phyloP scores from a whole-genome alignment of 148 eudicot species.

The Fagopyrum tataricum region DNA sequence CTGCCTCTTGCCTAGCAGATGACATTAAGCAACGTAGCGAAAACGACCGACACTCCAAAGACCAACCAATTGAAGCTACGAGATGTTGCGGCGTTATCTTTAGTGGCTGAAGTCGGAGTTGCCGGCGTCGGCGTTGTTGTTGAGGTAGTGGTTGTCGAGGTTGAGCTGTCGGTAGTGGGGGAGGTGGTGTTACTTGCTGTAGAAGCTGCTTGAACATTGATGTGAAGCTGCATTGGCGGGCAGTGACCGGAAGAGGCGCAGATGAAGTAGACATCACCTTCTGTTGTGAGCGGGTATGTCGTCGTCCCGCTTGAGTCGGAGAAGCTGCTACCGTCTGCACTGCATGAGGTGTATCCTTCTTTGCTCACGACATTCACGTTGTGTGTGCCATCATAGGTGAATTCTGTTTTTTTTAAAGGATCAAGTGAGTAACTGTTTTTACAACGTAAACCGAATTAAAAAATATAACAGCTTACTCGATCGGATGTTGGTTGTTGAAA shows the following conservation, averaged over 20 bases:
- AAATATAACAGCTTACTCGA: too few relatives aligned
- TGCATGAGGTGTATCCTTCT: constrained; percentile 28
- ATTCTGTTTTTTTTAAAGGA: background rate
- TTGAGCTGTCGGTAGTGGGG: background rate
- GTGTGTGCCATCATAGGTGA: background rate
- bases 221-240: constrained; percentile 26
- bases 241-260: constrained; percentile 39
- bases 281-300: constrained; percentile 14
- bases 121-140: background rate
- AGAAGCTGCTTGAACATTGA: constrained; percentile 21
- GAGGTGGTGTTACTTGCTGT: constrained; percentile 5
- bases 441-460: too few relatives aligned
- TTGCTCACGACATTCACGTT: background rate
- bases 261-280: constrained; percentile 36
- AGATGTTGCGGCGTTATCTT: constrained; percentile 11
- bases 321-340: constrained; percentile 14
- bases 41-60: constrained; percentile 18
- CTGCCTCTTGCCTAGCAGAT: constrained; percentile 40
- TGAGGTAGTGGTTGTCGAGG: background rate
- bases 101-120: background rate
- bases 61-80: constrained; percentile 15
- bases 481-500: too few relatives aligned
- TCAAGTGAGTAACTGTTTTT: too few relatives aligned
- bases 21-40: constrained; percentile 17
- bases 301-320: constrained; percentile 23